phyloP scores from a whole-genome alignment of 2,329 filamentous ascomycete species.

The Trichoderma asperellum region DNA sequence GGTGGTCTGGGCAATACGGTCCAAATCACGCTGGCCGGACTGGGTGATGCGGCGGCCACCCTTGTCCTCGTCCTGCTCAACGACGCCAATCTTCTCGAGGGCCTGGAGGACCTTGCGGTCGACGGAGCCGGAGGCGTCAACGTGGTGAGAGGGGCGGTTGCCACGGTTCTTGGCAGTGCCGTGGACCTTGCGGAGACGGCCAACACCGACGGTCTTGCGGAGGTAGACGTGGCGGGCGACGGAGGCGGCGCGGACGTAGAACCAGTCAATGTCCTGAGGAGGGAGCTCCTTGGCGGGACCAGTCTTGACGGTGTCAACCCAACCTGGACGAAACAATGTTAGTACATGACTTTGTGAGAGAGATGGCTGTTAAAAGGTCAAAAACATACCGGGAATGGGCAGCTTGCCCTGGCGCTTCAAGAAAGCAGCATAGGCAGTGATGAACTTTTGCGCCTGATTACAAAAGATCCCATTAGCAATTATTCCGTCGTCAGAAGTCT shows the following conservation, averaged over 20 bases:
- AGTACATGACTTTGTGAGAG: not conserved
- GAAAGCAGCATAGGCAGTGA: slow-evolving; percentile 82
- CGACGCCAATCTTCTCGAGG: slow-evolving; percentile 98
- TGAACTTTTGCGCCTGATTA: slow-evolving; percentile 83
- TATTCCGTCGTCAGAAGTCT: slow-evolving; percentile 76
- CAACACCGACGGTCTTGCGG: slow-evolving; percentile 98
- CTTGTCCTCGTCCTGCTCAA: slow-evolving; percentile 98
- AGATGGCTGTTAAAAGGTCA: not conserved
- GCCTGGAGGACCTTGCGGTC: slow-evolving; percentile 98
- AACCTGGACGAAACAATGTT: slow-evolving; percentile 60
- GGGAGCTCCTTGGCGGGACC: slow-evolving; percentile 95
- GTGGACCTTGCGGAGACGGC: slow-evolving; percentile 95
- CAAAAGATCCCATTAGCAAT: slow-evolving; percentile 61
- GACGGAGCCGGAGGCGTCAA: slow-evolving; percentile 91
- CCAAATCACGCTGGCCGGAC: slow-evolving; percentile 97
- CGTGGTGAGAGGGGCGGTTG: slow-evolving; percentile 87
- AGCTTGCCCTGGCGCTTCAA: slow-evolving; percentile 94
- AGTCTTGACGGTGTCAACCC: slow-evolving; percentile 99
- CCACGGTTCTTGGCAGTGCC: slow-evolving; percentile 97
- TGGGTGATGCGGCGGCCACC: slow-evolving; percentile 98
- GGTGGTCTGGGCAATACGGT: slow-evolving; percentile 86
- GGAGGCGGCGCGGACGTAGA: slow-evolving; percentile 85
- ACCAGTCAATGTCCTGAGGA: slow-evolving; percentile 98
- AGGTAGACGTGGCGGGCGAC: slow-evolving; percentile 99
- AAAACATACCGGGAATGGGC: slow-evolving; percentile 77